Conservation (phyloP, 306 rosid genomes). For the Fragaria vesca region DNA sequence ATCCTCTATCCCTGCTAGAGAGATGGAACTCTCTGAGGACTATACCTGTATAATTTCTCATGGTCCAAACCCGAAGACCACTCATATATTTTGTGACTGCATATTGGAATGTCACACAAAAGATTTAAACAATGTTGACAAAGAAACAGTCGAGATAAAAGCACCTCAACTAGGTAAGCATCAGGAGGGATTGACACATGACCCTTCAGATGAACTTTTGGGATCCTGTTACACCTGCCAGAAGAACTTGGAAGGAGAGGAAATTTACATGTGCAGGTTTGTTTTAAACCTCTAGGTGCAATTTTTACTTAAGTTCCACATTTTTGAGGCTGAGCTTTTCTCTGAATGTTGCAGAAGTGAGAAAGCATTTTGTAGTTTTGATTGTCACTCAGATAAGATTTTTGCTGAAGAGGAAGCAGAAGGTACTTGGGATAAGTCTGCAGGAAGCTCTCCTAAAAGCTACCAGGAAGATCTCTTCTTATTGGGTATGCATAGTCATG, state of each 20-base stretch:
- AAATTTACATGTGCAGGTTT: conserved; percentile 51
- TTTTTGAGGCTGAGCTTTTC: conserved; percentile 17
- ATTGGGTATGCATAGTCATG: conserved; percentile 41
- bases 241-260: conserved; percentile 54
- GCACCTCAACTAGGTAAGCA: conserved; percentile 32
- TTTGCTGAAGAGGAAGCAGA: conserved; percentile 47
- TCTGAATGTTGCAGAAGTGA: conserved; percentile 42
- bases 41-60: conserved; percentile 92
- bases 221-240: conserved; percentile 52
- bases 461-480: conserved; percentile 64
- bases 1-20: conserved; percentile 68
- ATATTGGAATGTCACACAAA: conserved; percentile 68
- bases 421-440: conserved; percentile 32
- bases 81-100: conserved; percentile 86
- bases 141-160: conserved; percentile 39
- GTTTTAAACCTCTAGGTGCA: conserved; percentile 13
- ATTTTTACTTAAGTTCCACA: conserved; percentile 9
- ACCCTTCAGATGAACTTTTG: conserved; percentile 26
- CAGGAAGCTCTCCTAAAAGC: conserved; percentile 53
- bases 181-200: conserved; percentile 31
- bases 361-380: conserved; percentile 69
- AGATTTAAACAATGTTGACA: conserved; percentile 46
- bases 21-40: conserved; percentile 88
- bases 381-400: conserved; percentile 45
- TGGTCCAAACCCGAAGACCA: conserved; percentile 84